Conservation (phyloP, 345 rosid genomes). For the Geranium rotundifolium region DNA sequence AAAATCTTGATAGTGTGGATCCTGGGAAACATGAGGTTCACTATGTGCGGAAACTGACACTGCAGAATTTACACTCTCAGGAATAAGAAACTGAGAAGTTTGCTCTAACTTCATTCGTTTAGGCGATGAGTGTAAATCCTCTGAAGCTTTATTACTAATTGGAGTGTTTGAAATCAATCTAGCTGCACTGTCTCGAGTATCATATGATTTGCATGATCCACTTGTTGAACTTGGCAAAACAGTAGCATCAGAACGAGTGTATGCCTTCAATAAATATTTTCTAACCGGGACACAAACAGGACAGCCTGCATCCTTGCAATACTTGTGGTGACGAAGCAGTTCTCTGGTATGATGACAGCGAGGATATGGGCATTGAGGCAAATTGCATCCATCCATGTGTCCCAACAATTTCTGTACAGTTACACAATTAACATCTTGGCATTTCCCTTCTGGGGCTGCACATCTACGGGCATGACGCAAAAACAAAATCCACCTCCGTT, state of each 20-base stretch:
- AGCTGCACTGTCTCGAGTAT: slow-evolving; percentile 28
- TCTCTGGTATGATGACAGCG: slow-evolving; percentile 67
- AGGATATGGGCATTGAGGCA: slow-evolving; percentile 48
- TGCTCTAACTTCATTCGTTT: slow-evolving; percentile 84
- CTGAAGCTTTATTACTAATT: slow-evolving; percentile 31
- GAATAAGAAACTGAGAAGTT: slow-evolving; percentile 32
- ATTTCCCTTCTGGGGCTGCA: slow-evolving; percentile 71
- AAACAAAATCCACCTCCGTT: slow-evolving; percentile 80
- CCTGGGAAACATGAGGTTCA: slow-evolving; percentile 32
- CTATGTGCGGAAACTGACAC: slow-evolving; percentile 21
- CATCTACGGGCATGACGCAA: slow-evolving; percentile 81
- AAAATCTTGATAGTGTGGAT: slow-evolving; percentile 37
- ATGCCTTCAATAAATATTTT: slow-evolving; percentile 35
- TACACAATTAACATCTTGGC: slow-evolving; percentile 51
- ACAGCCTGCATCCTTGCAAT: slow-evolving; percentile 55
- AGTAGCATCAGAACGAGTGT: slow-evolving; percentile 29
- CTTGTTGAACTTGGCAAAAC: slow-evolving; percentile 24
- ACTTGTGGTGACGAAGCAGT: slow-evolving; percentile 54
- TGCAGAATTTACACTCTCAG: slow-evolving; percentile 34
- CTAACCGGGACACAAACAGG: slow-evolving; percentile 87
- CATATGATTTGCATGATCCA: slow-evolving; percentile 35
- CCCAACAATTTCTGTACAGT: slow-evolving; percentile 51
- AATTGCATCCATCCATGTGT: slow-evolving; percentile 68
- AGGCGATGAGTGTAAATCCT: slow-evolving; percentile 49
- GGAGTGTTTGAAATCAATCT: slow-evolving; percentile 31